Percentiles rank a stretch among this genome's conserved stretches.
Conservation (phyloP, 768 basidiomycete species). For the Mycena pura region DNA sequence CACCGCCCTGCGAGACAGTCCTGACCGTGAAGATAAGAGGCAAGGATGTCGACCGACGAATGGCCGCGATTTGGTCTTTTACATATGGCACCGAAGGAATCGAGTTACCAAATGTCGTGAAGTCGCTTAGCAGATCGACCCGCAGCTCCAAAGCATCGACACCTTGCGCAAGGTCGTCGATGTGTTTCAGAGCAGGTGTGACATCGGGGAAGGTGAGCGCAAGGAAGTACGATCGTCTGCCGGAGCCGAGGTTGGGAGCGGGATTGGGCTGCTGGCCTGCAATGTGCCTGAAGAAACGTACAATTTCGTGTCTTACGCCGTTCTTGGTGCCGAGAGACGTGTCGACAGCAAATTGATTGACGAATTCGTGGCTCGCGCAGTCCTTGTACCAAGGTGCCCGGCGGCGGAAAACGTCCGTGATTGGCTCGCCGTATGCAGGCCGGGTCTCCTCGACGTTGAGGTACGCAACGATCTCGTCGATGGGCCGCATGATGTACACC, state of each 20-base stretch:
- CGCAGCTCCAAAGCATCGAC: conserved; percentile 95
- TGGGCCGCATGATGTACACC: conserved; percentile 82
- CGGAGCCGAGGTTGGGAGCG: conserved; percentile 55
- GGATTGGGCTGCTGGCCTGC: conserved; percentile 75
- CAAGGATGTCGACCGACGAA: conserved; percentile 77
- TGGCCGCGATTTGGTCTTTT: conserved; percentile 75
- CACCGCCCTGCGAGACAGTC: conserved; percentile 87
- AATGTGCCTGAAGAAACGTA: conserved; percentile 89
- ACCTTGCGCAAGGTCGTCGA: conserved; percentile 80
- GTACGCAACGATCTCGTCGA: conserved; percentile 83
- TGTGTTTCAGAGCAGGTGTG: conserved; percentile 65
- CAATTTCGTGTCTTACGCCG: conserved; percentile 65
- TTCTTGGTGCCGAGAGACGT: conserved; percentile 32
- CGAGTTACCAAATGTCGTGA: conserved; percentile 53
- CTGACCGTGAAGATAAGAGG: conserved; percentile 94
- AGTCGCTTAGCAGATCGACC: conserved; percentile 79
- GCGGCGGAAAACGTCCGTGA: conserved; percentile 83
- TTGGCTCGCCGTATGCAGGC: conserved; percentile 88
- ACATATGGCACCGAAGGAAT: conserved; percentile 79
- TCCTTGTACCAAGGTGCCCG: conserved; percentile 88
- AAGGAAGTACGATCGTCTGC: conserved; percentile 87
- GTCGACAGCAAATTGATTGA: conserved; percentile 66
- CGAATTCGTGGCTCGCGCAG: conserved; percentile 82
- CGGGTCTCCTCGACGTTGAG: conserved; percentile 77
- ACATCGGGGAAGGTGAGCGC: conserved; percentile 92